These are phyloP conservation scores for Plasmodium berghei DNA, from an alignment of 169 alveolate species.

Conservation along the genomic window DNA sequence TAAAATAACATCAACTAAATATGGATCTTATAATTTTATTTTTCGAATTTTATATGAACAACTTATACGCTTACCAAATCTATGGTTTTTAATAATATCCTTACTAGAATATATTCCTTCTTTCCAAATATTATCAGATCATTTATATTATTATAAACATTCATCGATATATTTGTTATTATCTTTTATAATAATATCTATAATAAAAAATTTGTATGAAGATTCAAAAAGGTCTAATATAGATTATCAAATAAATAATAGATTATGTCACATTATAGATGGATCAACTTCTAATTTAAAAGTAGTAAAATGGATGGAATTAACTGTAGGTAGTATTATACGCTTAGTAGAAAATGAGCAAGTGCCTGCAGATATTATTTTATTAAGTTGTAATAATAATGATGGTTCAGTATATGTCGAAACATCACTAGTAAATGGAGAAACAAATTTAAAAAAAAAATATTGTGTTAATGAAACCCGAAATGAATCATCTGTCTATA, in stretches of 20 bases:
- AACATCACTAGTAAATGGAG: slow-evolving; percentile 83
- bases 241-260: slow-evolving; percentile 82
- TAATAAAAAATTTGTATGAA: slow-evolving; percentile 78
- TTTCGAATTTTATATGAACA: slow-evolving; percentile 78
- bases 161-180: slow-evolving; percentile 60
- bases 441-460: slow-evolving; percentile 81
- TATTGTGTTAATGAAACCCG: slow-evolving; percentile 82
- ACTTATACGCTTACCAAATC: slow-evolving; percentile 70
- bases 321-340: slow-evolving; percentile 85
- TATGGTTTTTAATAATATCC: slow-evolving; percentile 68
- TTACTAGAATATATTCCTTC: slow-evolving; percentile 77
- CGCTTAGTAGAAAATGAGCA: slow-evolving; percentile 83
- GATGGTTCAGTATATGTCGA: slow-evolving; percentile 85
- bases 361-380: slow-evolving; percentile 86
- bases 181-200: slow-evolving; percentile 79
- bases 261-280: slow-evolving; percentile 80
- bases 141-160: slow-evolving; percentile 47
- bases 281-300: slow-evolving; percentile 78
- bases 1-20: slow-evolving; percentile 56
- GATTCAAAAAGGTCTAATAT: slow-evolving; percentile 78
- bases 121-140: slow-evolving; percentile 74
- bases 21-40: slow-evolving; percentile 76
- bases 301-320: slow-evolving; percentile 78
- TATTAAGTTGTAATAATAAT: slow-evolving; percentile 80
- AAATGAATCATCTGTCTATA: slow-evolving; percentile 83